Percentiles rank a stretch among this genome's conserved stretches.
These are phyloP conservation scores for Eucalyptus grandis DNA, from an alignment of 345 rosid species.

Conservation along the genomic window DNA sequence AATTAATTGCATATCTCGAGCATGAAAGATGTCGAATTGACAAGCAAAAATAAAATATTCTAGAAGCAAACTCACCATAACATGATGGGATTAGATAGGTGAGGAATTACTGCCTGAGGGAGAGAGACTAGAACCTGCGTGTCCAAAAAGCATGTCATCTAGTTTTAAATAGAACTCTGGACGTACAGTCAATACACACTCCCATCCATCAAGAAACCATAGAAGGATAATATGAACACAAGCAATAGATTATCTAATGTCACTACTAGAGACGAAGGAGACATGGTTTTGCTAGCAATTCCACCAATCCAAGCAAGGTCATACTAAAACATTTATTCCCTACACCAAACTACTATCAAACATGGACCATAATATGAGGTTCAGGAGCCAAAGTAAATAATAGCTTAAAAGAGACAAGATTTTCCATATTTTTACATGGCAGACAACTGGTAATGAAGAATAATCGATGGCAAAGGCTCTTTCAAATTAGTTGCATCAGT, in stretches of 20 bases:
- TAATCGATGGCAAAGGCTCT: background rate
- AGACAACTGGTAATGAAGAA: background rate
- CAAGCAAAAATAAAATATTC: background rate
- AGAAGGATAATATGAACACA: background rate
- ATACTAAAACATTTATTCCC: background rate
- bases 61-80: conserved; percentile 37
- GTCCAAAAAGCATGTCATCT: background rate
- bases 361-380: background rate
- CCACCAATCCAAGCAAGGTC: background rate
- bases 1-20: background rate
- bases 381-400: background rate
- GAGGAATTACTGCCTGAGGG: conserved; percentile 70
- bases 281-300: background rate
- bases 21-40: background rate
- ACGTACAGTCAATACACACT: background rate
- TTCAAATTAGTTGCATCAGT: background rate
- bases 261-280: background rate
- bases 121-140: conserved; percentile 68
- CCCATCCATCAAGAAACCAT: background rate
- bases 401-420: background rate
- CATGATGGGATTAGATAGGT: conserved; percentile 65
- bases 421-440: background rate
- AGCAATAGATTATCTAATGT: background rate
- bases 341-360: background rate
- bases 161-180: background rate